Evolutionary conservation across 176 grass and related monocot species (phyloP), one percentile per base, ranked within the genome.

Genomic region (Rhynchospora tenuis): DNA sequence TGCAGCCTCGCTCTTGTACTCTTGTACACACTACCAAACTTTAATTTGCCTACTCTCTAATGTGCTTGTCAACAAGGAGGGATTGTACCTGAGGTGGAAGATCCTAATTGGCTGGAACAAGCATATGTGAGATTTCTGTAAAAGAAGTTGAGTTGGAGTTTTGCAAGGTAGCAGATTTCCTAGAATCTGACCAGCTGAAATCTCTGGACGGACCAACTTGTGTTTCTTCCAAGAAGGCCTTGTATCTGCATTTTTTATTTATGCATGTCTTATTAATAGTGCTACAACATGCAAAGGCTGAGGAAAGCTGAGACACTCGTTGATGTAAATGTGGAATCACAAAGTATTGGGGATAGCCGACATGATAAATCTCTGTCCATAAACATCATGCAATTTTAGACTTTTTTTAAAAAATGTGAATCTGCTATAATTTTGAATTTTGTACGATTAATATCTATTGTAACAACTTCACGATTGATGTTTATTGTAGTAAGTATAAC

Each of bases 31-130:
- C 89, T 42, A 91, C 91, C 60, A 71, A 58, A 86, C 91, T 88
- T 78, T 87, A 97, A 82, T 91, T 97, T 56, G 83, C 69, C 42
- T 28, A 93, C 89, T 48, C 91, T 91, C 94, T 69, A 93, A 88
- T 87, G 94, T 97, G 10, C 72, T 90, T 20, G 81, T 97, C 17
- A 85, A 90, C 85, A 97, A 97, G 91, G 84, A 22, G 94, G 86
- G 87, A 51, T 80, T 60, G 79, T 93, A 66, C 71, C 94, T 1
- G 94, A 97, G 89, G 89, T 90, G 81, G 85, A 27, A 0, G 91
- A 85, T 82, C 94, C 94, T 0, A 87, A 97, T 62, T 22, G 88
- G 8, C 84, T 83, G 2, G 22, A 89, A 2, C 67, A 63, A 9
- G 91, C 90, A 51, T 82, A 47, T 28, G 85, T 86, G 59, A 85